phyloP scores from a whole-genome alignment of 2,329 filamentous ascomycete species.

The Cladosporium austrohemisphaericum region DNA sequence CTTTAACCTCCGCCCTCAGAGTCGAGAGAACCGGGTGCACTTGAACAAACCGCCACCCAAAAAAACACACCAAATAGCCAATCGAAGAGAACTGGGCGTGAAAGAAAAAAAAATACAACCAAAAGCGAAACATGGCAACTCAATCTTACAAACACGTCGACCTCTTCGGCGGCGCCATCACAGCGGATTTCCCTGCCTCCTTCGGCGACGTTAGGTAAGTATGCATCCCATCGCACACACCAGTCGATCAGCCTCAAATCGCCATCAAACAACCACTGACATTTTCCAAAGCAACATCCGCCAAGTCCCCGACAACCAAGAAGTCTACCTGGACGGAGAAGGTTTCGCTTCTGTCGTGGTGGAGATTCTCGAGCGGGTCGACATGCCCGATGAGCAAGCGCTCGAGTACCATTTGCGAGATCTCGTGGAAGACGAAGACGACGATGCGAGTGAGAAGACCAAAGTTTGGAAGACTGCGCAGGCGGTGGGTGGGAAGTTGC shows the following conservation, averaged over 20 bases:
- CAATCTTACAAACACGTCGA: conserved; percentile 57
- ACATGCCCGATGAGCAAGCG: conserved; percentile 66
- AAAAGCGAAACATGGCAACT: no score
- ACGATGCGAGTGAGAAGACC: conserved; percentile 32
- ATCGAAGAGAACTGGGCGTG: no score
- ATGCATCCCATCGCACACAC: neutral
- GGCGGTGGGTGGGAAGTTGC: conserved; percentile 33
- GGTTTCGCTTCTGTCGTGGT: conserved; percentile 86
- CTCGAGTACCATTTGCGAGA: conserved; percentile 49
- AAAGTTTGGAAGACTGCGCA: conserved; percentile 33
- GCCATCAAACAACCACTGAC: neutral
- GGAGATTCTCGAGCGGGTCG: conserved; percentile 82
- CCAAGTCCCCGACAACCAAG: conserved; percentile 81
- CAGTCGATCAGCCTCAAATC: neutral
- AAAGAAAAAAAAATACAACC: no score
- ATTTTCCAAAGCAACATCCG: conserved; percentile 57
- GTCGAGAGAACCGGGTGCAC: no score
- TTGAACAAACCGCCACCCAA: no score
- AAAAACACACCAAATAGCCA: no score
- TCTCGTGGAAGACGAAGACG: conserved; percentile 36
- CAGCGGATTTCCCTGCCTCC: conserved; percentile 61
- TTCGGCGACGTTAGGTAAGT: conserved; percentile 71
- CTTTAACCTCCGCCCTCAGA: no score
- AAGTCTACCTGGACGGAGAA: conserved; percentile 80
- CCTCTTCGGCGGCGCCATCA: conserved; percentile 70